phyloP scores from a whole-genome alignment of 805 yeast genomes.

The Wickerhamiella allomyrinae region DNA sequence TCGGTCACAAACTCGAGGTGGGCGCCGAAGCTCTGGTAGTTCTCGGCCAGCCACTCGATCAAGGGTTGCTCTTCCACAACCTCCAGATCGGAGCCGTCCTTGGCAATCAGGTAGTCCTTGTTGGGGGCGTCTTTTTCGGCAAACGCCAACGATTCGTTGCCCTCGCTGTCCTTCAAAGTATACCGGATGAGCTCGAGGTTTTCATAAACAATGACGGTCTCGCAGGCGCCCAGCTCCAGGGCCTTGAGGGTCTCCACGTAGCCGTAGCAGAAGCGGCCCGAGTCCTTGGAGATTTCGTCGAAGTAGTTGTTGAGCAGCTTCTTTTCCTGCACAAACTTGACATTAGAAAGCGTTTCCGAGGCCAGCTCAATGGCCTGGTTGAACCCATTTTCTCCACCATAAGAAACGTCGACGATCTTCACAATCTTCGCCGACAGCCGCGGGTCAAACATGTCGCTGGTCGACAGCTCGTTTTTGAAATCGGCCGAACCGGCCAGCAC shows the following conservation, averaged over 20 bases:
- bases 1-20: constrained; percentile 92
- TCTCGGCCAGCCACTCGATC: constrained; percentile 96
- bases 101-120: constrained; percentile 65
- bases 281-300: constrained; percentile 94
- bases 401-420: constrained; percentile 89
- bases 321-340: constrained; percentile 96
- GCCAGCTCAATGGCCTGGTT: constrained; percentile 97
- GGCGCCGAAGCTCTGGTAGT: constrained; percentile 89
- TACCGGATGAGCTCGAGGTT: constrained; percentile 76
- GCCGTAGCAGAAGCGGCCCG: constrained; percentile 96
- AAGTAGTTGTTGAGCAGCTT: constrained; percentile 82
- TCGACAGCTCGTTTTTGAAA: constrained; percentile 86
- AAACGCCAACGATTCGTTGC: constrained; percentile 56
- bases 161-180: constrained; percentile 72
- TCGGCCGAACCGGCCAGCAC: constrained; percentile 99
- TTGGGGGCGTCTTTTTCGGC: constrained; percentile 61
- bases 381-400: constrained; percentile 99
- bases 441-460: constrained; percentile 83
- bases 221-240: constrained; percentile 90
- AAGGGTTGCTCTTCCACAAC: constrained; percentile 68
- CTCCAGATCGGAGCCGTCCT: constrained; percentile 89
- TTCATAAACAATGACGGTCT: constrained; percentile 82
- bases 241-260: constrained; percentile 94
- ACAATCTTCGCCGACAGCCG: constrained; percentile 80
- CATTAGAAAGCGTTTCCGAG: constrained; percentile 93